phyloP scores from a whole-genome alignment of 306 rosid genomes.

The Vigna hirtella region DNA sequence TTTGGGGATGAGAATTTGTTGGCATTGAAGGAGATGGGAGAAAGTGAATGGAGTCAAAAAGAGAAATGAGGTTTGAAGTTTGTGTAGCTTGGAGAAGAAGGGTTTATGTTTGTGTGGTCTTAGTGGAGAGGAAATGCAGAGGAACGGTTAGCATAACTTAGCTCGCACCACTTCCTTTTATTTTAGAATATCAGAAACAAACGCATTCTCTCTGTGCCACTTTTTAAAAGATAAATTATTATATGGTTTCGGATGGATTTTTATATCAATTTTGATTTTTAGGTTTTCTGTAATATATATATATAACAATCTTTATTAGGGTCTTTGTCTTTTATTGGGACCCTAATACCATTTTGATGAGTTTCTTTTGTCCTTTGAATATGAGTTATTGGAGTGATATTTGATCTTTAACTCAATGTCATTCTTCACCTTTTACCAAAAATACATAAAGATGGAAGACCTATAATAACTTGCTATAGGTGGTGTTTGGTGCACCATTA shows the following conservation, averaged over 20 bases:
- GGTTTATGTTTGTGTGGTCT: background rate
- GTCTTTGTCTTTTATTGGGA: no score
- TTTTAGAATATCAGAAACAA: slow-evolving; percentile 5
- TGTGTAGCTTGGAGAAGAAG: slow-evolving; percentile 37
- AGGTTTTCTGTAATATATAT: no score
- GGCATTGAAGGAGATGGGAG: slow-evolving; percentile 10
- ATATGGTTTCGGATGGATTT: background rate
- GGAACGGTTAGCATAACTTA: background rate
- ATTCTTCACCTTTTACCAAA: no score
- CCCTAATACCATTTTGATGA: no score
- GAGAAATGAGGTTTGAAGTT: background rate
- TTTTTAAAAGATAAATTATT: background rate
- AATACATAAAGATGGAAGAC: no score
- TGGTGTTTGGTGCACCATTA: no score
- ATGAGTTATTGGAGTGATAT: no score
- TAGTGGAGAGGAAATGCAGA: slow-evolving; percentile 25
- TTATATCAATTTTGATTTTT: no score
- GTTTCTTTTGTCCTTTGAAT: no score
- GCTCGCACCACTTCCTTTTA: background rate
- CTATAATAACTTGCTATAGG: no score
- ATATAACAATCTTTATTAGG: no score
- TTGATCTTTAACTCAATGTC: no score
- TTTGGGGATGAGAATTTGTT: slow-evolving; percentile 24
- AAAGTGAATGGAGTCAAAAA: slow-evolving; percentile 24
- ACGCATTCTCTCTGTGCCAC: background rate